Conservation (phyloP, 495 filamentous ascomycete genomes). For the Penicillium robsamsonii region DNA sequence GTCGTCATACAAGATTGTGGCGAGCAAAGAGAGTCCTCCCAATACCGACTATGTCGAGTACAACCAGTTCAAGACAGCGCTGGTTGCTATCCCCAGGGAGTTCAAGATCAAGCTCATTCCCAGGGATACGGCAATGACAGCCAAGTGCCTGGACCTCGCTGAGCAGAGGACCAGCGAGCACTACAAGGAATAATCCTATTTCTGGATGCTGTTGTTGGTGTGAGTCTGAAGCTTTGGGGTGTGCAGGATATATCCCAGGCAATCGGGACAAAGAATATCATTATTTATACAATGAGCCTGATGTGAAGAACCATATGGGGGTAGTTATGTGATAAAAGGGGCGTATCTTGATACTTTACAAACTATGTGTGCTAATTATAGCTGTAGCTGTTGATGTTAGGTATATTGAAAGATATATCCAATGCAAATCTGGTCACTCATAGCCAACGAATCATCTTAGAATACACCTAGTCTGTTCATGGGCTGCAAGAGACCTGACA, state of each 20-base stretch:
- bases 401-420: not conserved
- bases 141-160: conserved; percentile 37
- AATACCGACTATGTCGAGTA: conserved; percentile 60
- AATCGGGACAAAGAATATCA: not conserved
- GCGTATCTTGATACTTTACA: not conserved
- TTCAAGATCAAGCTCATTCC: conserved; percentile 53
- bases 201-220: not conserved
- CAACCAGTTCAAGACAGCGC: conserved; percentile 53
- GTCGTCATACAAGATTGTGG: conserved; percentile 50
- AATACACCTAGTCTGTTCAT: no score
- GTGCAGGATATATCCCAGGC: not conserved
- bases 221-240: no score
- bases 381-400: not conserved
- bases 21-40: conserved; percentile 46
- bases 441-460: not conserved
- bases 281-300: not conserved
- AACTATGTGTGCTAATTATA: not conserved
- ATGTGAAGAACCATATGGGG: not conserved
- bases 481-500: no score
- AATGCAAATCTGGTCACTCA: not conserved
- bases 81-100: conserved; percentile 54
- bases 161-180: conserved; percentile 41
- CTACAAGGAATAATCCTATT: conserved; percentile 36
- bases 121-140: conserved; percentile 33
- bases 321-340: not conserved